Evolutionary conservation across 2,329 filamentous ascomycete species (phyloP).

Genomic region (Didymella arachidicola): DNA sequence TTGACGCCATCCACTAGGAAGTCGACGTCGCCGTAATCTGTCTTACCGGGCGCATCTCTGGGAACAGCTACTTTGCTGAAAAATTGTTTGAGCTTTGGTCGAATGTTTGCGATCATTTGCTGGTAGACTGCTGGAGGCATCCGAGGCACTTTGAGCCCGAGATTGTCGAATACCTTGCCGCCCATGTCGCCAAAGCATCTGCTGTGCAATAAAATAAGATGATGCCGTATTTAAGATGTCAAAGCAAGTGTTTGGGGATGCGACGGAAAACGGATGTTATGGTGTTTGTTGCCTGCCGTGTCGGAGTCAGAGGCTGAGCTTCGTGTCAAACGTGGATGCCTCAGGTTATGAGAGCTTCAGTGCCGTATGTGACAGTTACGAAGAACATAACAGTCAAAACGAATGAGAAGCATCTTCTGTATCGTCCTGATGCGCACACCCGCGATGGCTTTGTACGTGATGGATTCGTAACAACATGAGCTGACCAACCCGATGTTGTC

Average conservation of each 20-base stretch:
- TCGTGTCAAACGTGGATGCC: no score
- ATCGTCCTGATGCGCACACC: no score
- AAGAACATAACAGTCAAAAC: no score
- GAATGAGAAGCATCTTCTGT: no score
- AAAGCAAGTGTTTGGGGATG: neutral
- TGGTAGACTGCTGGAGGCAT: slow-evolving; percentile 68
- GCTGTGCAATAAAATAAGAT: neutral
- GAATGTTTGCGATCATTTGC: slow-evolving; percentile 57
- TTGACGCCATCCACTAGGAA: slow-evolving; percentile 61
- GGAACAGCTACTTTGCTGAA: slow-evolving; percentile 66
- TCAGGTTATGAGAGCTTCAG: no score
- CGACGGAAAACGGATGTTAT: neutral
- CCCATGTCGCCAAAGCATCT: slow-evolving; percentile 66
- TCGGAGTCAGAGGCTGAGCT: slow-evolving; percentile 5
- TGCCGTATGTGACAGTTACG: no score
- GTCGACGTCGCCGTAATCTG: slow-evolving; percentile 76
- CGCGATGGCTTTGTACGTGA: no score
- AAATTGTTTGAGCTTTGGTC: slow-evolving; percentile 58
- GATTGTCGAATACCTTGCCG: slow-evolving; percentile 55
- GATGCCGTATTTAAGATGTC: no score
- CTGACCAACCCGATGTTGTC: neutral
- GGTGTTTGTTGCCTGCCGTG: slow-evolving; percentile 11
- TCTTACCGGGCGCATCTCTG: slow-evolving; percentile 73
- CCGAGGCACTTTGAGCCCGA: slow-evolving; percentile 64
- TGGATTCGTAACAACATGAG: no score